A percentile compares a stretch with the other conserved stretches of the same genome.
phyloP scores from a whole-genome alignment of 139 green algal species.

The Picochlorum sp. region DNA sequence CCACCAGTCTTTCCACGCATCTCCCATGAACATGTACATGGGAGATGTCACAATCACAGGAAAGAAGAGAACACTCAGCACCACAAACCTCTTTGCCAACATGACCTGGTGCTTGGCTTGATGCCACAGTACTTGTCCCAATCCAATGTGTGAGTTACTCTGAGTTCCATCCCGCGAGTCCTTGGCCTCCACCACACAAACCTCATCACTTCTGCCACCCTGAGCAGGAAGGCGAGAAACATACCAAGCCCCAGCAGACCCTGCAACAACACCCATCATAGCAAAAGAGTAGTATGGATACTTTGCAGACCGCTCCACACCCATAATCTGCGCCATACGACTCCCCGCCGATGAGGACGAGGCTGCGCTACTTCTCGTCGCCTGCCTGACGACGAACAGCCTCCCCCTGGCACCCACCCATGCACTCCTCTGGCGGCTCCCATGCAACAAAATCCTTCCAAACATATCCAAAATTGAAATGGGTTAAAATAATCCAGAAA shows the following conservation, averaged over 20 bases:
- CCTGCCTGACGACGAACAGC: too few relatives aligned
- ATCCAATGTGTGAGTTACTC: not conserved
- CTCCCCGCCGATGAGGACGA: not conserved
- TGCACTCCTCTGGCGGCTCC: too few relatives aligned
- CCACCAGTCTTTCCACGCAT: slow-evolving; percentile 34
- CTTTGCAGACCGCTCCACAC: too few relatives aligned
- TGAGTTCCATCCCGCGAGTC: too few relatives aligned
- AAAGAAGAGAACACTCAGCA: slow-evolving; percentile 58
- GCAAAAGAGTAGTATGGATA: too few relatives aligned
- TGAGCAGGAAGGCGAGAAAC: not conserved
- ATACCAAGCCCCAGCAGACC: slow-evolving; percentile 1
- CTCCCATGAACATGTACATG: slow-evolving; percentile 12
- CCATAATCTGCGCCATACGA: too few relatives aligned
- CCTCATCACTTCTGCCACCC: slow-evolving; percentile 1
- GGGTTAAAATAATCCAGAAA: too few relatives aligned
- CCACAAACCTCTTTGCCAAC: slow-evolving; percentile 35
- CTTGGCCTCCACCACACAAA: too few relatives aligned
- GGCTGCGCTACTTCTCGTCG: not conserved
- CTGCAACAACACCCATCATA: not conserved
- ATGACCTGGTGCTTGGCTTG: slow-evolving; percentile 39
- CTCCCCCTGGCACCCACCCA: too few relatives aligned
- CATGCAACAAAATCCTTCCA: too few relatives aligned
- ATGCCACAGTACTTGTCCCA: slow-evolving; percentile 9
- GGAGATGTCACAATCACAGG: slow-evolving; percentile 23
- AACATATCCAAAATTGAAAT: too few relatives aligned